Evolutionary conservation across 176 grass and related monocot genomes (phyloP), one percentile per base, ranked within the genome.

Genomic region (Musa itinerans): DNA sequence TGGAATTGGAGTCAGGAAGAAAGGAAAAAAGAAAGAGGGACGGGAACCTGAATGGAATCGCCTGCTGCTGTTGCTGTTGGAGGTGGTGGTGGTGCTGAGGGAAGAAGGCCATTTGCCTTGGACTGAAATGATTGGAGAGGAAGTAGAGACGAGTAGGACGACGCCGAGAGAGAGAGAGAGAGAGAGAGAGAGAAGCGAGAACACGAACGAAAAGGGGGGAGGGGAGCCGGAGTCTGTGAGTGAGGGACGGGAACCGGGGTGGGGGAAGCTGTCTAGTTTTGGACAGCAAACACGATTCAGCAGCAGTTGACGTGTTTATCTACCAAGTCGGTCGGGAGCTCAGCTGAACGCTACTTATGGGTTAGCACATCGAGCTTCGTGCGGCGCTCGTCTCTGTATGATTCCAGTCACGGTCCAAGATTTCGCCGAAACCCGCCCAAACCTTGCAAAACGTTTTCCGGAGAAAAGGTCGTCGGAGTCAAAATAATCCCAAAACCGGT

Each of bases 1-100:
- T 43, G 22, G 21, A 52, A 76, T 53, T 88, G 65, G 51, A 29
- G 9, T 1, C 43, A 55, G 57, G 21, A 79, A 86, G 67, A 78
- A 52, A 57, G 53, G 65, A 76, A n/a, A 1, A 22, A 62, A 83
- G 51, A 43, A 43, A 43, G 55, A 72, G 10, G 62, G 34, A 6
- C 22, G 8, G 74, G 63, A 50, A 80, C 85, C 88, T 95, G 83
- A 95, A 95, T 51, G 88, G 75, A 73, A 81, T 89, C 10, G 83
- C 77, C 54, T 73, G 74, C 74, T 80, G 86, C 72, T 89, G 89
- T 17, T 70, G 86, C 53, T 56, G 72, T 17, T 74, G 52, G 8
- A 56, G 72, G 52, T 57, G 68, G 68, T 22, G 49, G 43, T 19
- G 53, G 24, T 74, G 72, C 1, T 74, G 72, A 16, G 72, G 50